Conservation (phyloP, 768 basidiomycete genomes). For the Hortiboletus campestris region DNA sequence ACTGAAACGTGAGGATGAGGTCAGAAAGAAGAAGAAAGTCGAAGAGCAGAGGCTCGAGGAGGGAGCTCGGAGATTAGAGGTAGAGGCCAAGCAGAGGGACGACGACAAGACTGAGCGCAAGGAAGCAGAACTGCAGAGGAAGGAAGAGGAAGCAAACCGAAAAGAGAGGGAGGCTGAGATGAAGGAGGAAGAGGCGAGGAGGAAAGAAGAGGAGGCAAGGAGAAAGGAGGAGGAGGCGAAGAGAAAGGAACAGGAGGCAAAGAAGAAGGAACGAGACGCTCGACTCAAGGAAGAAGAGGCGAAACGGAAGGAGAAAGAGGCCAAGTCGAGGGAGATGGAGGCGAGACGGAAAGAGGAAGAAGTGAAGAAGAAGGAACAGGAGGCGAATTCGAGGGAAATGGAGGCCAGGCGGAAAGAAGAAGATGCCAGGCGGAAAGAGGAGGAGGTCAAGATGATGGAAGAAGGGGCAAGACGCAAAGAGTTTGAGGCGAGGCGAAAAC, state of each 20-base stretch:
- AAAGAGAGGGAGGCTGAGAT: constrained; percentile 26
- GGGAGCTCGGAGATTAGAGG: constrained; percentile 22
- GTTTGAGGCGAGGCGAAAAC: constrained; percentile 32
- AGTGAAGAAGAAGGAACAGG: constrained; percentile 23
- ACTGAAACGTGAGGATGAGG: constrained; percentile 29
- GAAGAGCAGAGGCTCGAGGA: constrained; percentile 33
- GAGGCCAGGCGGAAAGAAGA: constrained; percentile 32
- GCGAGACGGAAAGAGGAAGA: constrained; percentile 23
- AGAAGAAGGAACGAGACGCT: constrained; percentile 20
- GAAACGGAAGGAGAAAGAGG: constrained; percentile 30
- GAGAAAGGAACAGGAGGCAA: constrained; percentile 26
- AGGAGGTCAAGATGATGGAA: constrained; percentile 26
- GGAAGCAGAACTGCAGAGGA: constrained; percentile 29
- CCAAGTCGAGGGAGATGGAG: constrained; percentile 17
- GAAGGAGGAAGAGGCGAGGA: constrained; percentile 27
- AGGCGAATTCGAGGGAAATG: constrained; percentile 28
- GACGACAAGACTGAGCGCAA: constrained; percentile 28
- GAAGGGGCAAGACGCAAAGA: constrained; percentile 29
- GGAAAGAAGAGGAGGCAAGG: constrained; percentile 28
- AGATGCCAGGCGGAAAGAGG: constrained; percentile 23
- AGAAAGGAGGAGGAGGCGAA: constrained; percentile 32
- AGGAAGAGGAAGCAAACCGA: constrained; percentile 33
- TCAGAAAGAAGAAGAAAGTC: constrained; percentile 20
- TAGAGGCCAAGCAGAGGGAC: constrained; percentile 24
- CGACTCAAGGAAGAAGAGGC: constrained; percentile 24